Evolutionary conservation across 1,284 basidiomycete species (phyloP), one percentile per base, ranked within the genome.

Genomic region (Vanrija humicola): DNA sequence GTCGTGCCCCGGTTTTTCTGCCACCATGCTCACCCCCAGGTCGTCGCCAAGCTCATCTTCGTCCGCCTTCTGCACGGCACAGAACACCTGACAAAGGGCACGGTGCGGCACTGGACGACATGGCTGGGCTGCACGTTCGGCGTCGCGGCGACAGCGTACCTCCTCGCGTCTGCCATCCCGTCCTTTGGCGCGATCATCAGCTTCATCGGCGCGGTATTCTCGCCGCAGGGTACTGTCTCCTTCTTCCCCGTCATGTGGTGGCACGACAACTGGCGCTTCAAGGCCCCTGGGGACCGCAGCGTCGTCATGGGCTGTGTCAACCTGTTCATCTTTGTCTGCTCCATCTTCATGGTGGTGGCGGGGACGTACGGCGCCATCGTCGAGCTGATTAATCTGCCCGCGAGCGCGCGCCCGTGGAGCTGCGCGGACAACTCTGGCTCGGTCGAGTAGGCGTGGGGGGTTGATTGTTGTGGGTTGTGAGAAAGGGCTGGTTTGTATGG

Each of bases 51-150:
- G 48, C 52, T 57, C 58, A 46, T 65, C 39, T 63, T 65, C 34
- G 62, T 65, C 44, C 54, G 62, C 15, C 14, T 65, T 6, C 52
- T 64, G 3, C 43, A 46, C 14, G 77, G 79, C 55, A 78, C 81
- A 6, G 68, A 70, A 12, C 84, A 86, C 64, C 65, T 86, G 52
- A 79, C 83, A 58, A 77, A 76, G 12, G 82, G 84, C 57, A 84
- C 83, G 0, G 5, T 77, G 9, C 73, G 80, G 4, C 84, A 85
- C 44, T 86, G 83, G 82, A 60, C 51, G 14, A 60, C 59, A 8
- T 73, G 71, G 71, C 56, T 69, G 34, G 38, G 56, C 8, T 62
- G 62, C 46, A 52, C 54, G 6, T 54, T 60, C 15, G 55, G 50
- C 7, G 63, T 61, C 49, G 56, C 62, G 3, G 29, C 55, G 21